phyloP scores from a whole-genome alignment of 164 flowering plant species.

The Stephania japonica region DNA sequence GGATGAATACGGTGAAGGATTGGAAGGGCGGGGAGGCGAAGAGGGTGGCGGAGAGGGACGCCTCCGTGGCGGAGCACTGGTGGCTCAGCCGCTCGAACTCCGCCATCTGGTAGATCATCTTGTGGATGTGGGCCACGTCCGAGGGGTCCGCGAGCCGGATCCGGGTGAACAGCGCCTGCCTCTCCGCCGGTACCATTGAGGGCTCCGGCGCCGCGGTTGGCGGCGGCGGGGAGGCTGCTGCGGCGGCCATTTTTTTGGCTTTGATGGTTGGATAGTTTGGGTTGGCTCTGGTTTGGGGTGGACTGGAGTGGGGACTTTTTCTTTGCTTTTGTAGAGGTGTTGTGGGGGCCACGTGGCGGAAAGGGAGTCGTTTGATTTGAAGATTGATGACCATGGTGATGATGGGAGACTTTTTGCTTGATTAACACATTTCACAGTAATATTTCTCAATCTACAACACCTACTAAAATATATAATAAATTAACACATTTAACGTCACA shows the following conservation, averaged over 20 bases:
- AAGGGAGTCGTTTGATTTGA: too few relatives aligned
- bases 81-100: constrained; percentile 74
- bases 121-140: constrained; percentile 77
- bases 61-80: constrained; percentile 63
- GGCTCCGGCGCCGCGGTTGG: constrained; percentile 5
- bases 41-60: constrained; percentile 63
- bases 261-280: too few relatives aligned
- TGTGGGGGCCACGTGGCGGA: too few relatives aligned
- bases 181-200: constrained; percentile 7
- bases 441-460: too few relatives aligned
- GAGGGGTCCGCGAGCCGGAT: constrained; percentile 53
- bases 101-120: constrained; percentile 82
- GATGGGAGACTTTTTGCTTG: too few relatives aligned
- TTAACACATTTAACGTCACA: too few relatives aligned
- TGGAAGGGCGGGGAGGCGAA: constrained; percentile 67
- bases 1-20: constrained; percentile 78
- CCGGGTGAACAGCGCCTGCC: constrained; percentile 21
- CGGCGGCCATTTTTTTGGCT: constrained; percentile 5
- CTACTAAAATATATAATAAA: too few relatives aligned
- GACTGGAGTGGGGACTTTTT: too few relatives aligned
- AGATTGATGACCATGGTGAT: too few relatives aligned
- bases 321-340: too few relatives aligned
- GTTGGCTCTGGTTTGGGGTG: too few relatives aligned
- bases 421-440: too few relatives aligned
- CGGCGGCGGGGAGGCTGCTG: constrained; percentile 11